Evolutionary conservation across 768 basidiomycete genomes (phyloP).

Genomic region (Boletus rubropictus): DNA sequence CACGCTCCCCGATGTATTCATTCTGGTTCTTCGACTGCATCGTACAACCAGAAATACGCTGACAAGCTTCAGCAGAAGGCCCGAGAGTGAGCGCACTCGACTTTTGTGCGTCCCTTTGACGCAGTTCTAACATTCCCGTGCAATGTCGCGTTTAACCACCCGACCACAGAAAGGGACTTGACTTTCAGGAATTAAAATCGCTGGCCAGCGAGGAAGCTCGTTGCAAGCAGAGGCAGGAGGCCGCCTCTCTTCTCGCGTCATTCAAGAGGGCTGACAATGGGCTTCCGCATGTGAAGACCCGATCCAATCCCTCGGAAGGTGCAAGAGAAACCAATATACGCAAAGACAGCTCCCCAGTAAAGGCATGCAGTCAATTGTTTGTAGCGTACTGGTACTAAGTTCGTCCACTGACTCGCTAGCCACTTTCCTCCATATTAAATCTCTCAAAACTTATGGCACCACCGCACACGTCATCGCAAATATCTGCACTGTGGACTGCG

Average conservation of each 20-base stretch:
- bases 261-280: conserved; percentile 10
- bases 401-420: conserved; percentile 40
- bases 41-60: conserved; percentile 52
- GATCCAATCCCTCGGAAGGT: not conserved
- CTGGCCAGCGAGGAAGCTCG: conserved; percentile 28
- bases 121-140: conserved; percentile 15
- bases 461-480: conserved; percentile 66
- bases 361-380: conserved; percentile 32
- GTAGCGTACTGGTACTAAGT: not conserved
- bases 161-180: conserved; percentile 40
- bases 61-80: conserved; percentile 63
- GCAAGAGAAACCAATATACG: conserved; percentile 27
- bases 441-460: conserved; percentile 58
- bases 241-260: conserved; percentile 10
- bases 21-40: not conserved
- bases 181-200: conserved; percentile 31
- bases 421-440: conserved; percentile 77
- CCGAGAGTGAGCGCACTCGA: conserved; percentile 47
- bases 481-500: conserved; percentile 81
- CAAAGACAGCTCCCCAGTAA: conserved; percentile 65
- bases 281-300: conserved; percentile 6
- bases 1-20: conserved; percentile 14
- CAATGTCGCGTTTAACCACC: not conserved
- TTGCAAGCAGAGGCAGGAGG: conserved; percentile 28
- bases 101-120: conserved; percentile 6